A percentile compares a stretch with the other conserved stretches of the same genome.
These are phyloP conservation scores for Fragaria ananassa DNA, from an alignment of 306 rosid genomes.

Conservation along the genomic window DNA sequence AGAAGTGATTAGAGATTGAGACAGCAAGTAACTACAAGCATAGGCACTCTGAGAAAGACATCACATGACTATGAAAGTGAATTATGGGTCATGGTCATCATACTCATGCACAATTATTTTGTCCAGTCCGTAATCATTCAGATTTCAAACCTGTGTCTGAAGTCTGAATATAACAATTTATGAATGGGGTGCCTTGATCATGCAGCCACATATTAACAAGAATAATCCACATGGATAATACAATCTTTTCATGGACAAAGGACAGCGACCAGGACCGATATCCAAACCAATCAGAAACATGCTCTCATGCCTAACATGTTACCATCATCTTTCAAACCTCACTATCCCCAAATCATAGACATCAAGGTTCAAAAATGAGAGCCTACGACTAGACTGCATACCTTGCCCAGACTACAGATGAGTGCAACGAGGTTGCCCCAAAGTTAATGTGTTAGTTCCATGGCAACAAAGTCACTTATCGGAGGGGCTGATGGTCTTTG, in stretches of 20 bases:
- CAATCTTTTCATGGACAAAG: background rate
- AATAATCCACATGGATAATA: background rate
- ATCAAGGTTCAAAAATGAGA: background rate
- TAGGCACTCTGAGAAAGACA: background rate
- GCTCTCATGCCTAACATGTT: background rate
- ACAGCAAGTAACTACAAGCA: conserved; percentile 2
- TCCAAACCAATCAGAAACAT: background rate
- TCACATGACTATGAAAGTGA: background rate
- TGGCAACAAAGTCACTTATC: background rate
- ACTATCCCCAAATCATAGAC: background rate
- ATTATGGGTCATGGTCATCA: background rate
- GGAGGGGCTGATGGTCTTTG: background rate
- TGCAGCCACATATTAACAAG: background rate
- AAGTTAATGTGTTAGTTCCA: background rate
- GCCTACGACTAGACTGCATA: background rate
- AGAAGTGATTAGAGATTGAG: background rate
- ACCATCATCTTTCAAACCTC: background rate
- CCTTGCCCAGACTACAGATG: background rate
- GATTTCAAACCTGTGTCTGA: background rate
- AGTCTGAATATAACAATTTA: background rate
- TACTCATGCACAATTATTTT: background rate
- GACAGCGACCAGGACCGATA: background rate
- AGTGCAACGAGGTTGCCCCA: background rate
- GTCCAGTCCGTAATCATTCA: background rate
- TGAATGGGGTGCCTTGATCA: background rate